These are phyloP conservation scores for Rutstroemia sp. DNA, from an alignment of 2,329 filamentous ascomycete genomes.

Conservation along the genomic window DNA sequence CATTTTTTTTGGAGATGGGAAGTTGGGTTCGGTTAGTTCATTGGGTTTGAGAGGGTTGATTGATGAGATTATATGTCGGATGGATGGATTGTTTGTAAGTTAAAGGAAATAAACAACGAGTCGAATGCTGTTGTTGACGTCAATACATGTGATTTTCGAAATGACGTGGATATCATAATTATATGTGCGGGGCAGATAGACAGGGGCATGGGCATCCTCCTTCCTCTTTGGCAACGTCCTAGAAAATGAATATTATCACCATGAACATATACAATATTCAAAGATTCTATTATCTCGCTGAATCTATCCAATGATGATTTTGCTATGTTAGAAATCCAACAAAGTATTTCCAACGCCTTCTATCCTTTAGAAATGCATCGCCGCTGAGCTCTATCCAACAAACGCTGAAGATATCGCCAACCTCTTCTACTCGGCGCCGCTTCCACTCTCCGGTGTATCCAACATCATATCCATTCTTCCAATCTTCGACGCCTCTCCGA, in stretches of 20 bases:
- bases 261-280: neutral
- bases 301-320: too few species aligned
- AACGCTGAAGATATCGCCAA: neutral
- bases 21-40: neutral
- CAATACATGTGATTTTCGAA: too few species aligned
- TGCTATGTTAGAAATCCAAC: too few species aligned
- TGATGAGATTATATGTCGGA: too few species aligned
- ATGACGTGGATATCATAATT: too few species aligned
- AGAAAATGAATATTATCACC: neutral
- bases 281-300: too few species aligned
- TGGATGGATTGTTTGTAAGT: too few species aligned
- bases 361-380: too few species aligned
- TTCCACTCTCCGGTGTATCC: neutral
- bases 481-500: slow-evolving; percentile 14
- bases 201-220: neutral
- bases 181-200: neutral
- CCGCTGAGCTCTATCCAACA: too few species aligned
- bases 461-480: neutral
- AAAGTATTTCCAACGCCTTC: neutral
- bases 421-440: neutral
- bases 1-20: neutral
- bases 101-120: too few species aligned
- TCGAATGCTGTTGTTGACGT: too few species aligned
- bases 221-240: neutral
- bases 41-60: too few species aligned